phyloP scores from a whole-genome alignment of 2,329 filamentous ascomycete species.

The Talaromyces pinophilus region DNA sequence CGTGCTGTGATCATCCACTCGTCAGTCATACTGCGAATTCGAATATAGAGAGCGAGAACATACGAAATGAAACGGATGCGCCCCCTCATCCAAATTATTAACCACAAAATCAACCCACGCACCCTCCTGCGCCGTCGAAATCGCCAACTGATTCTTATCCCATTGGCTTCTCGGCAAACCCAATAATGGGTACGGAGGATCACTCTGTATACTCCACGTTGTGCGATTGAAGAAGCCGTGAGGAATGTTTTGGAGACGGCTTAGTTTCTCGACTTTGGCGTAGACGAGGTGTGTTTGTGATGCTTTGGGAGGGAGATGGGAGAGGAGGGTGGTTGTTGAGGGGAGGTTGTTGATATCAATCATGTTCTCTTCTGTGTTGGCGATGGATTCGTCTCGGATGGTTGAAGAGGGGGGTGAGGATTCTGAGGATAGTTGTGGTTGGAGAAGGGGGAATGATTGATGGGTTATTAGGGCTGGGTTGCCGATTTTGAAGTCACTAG shows the following conservation, averaged over 20 bases:
- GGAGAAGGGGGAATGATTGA: slow-evolving; percentile 41
- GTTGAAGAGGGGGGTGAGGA: neutral
- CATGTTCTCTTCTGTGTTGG: neutral
- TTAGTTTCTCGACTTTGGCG: slow-evolving; percentile 49
- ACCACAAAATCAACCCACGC: slow-evolving; percentile 52
- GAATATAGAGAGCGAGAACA: too few relatives aligned
- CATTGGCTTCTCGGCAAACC: slow-evolving; percentile 40
- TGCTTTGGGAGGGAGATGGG: slow-evolving; percentile 32
- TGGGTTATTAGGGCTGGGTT: slow-evolving; percentile 45
- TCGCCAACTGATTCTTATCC: slow-evolving; percentile 47
- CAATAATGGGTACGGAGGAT: slow-evolving; percentile 38
- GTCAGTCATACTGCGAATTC: too few relatives aligned
- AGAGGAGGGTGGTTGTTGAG: slow-evolving; percentile 32
- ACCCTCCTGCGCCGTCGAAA: slow-evolving; percentile 26
- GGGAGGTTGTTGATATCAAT: slow-evolving; percentile 34
- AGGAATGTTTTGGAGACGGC: slow-evolving; percentile 46
- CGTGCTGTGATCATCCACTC: slow-evolving; percentile 61
- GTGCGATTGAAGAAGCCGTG: slow-evolving; percentile 54
- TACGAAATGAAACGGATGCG: slow-evolving; percentile 54
- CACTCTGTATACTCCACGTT: slow-evolving; percentile 44
- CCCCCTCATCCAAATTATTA: slow-evolving; percentile 55
- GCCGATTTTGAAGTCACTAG: slow-evolving; percentile 48
- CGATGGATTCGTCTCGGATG: neutral
- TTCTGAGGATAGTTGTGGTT: neutral
- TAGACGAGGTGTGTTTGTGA: slow-evolving; percentile 50